Base-by-base conservation (phyloP, 176 grass and related monocot species). In the Musa acuminata region DNA sequence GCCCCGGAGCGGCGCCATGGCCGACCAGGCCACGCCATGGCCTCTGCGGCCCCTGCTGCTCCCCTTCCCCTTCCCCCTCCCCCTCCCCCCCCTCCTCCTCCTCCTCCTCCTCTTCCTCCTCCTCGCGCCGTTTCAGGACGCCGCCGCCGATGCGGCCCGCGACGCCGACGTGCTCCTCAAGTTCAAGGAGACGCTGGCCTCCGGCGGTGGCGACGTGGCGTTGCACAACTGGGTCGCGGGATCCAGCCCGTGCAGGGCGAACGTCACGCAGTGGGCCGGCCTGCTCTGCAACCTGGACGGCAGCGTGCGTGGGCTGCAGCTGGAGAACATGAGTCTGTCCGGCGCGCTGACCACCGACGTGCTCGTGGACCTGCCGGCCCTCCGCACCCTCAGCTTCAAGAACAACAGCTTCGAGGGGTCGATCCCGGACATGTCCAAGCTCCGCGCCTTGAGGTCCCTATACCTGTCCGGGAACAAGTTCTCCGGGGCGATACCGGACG, bases 351-450 rank as follows among this genome's bases (percentile, higher is more conserved):
- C 67, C 59, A 25, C 90, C 8, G 2, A 51, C 20, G 13, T 67
- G 48, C 87, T 96, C 24, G 84, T 43, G 0, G 70, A 22, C 1
- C 80, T 98, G 10, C 69, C n/a, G 2, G 59, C 48, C 0, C 86
- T 93, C 19, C 94, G 94, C 6, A 79, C 88, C 14, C 82, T 98
- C 67, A 98, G 94, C 78, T 84, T 98, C 25, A 72, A 77, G 27
- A 76, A 79, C 72, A 98, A 98, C 84, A 78, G 70, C 67, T 85
- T 98, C 60, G 80, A 75, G 0, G 94, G 94, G 8, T n/a, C 78
- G 17, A 78, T 98, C 63, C 94, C 94, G 8, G 72, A 87, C 53
- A 16, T 98, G 14, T 63, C 86, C 52, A 21, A 19, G 8, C 77
- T 98, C 17, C 71, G 75, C 2, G 64, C 69, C 8, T 84, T 98